Conservation (phyloP, 345 rosid species). For the Euphorbia lathyris region DNA sequence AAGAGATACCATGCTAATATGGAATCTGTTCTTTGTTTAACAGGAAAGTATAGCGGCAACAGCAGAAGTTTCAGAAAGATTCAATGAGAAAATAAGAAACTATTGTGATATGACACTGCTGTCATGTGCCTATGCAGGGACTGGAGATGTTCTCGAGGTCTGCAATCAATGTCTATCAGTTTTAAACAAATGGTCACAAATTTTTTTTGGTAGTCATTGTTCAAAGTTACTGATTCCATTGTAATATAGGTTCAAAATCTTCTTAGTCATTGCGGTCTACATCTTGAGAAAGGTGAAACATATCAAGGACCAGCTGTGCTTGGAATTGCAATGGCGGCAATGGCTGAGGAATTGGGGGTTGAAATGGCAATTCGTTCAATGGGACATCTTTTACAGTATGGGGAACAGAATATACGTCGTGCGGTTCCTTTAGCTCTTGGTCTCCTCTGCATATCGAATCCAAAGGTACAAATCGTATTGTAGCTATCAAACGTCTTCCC, state of each 20-base stretch:
- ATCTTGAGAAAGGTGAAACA: constrained; percentile 79
- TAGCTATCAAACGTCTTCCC: no score
- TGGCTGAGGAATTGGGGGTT: constrained; percentile 97
- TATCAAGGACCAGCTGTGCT: constrained; percentile 96
- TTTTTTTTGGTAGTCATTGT: no score
- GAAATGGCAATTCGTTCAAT: constrained; percentile 95
- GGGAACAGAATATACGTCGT: constrained; percentile 81
- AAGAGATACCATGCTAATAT: background rate
- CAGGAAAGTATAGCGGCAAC: constrained; percentile 95
- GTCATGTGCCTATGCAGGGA: constrained; percentile 97
- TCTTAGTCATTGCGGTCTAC: constrained; percentile 81
- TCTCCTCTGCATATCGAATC: constrained; percentile 94
- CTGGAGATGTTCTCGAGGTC: constrained; percentile 98
- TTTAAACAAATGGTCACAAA: background rate
- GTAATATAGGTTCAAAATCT: constrained; percentile 76
- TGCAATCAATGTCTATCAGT: constrained; percentile 16
- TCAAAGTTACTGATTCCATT: no score
- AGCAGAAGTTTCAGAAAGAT: constrained; percentile 89
- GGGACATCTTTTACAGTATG: constrained; percentile 91
- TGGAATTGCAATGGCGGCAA: constrained; percentile 97
- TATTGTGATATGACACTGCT: constrained; percentile 88
- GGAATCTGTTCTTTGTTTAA: constrained; percentile 8
- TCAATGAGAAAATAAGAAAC: constrained; percentile 85
- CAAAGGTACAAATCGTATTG: constrained; percentile 53
- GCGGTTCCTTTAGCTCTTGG: constrained; percentile 98